Conservation (phyloP, 176 grass and related monocot species). For the Leersia perrieri region DNA sequence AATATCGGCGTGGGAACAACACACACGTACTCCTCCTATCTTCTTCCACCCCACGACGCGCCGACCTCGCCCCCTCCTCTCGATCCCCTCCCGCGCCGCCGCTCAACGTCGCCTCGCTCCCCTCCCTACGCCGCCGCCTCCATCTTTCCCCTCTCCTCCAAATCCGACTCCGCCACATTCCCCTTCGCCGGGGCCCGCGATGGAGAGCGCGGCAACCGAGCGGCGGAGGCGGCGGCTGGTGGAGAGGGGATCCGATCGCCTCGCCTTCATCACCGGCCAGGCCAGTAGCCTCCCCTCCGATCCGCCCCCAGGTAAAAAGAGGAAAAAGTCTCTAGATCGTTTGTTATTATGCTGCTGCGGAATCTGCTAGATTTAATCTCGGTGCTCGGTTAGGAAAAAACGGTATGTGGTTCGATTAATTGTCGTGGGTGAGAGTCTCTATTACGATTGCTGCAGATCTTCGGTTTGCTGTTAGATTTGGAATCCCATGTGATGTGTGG, state of each 20-base stretch:
- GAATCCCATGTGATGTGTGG: neutral
- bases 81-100: neutral
- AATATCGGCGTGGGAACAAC: neutral
- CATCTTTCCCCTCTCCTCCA: neutral
- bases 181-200: neutral
- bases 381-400: neutral
- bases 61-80: neutral
- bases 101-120: too few relatives aligned
- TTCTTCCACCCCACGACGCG: neutral
- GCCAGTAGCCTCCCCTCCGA: constrained; percentile 29
- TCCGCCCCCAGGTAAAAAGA: constrained; percentile 34
- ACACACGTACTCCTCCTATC: neutral
- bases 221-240: constrained; percentile 60
- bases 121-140: neutral
- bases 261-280: constrained; percentile 77
- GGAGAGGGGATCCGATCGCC: constrained; percentile 79
- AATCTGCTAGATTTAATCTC: neutral
- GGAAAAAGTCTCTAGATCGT: neutral
- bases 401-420: neutral
- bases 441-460: neutral
- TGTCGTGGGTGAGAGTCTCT: neutral
- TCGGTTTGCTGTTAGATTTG: constrained; percentile 9
- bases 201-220: constrained; percentile 51
- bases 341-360: neutral
- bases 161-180: neutral